Conservation (phyloP, 1,139 yeast species). For the Entelexis paramagnoliae region DNA sequence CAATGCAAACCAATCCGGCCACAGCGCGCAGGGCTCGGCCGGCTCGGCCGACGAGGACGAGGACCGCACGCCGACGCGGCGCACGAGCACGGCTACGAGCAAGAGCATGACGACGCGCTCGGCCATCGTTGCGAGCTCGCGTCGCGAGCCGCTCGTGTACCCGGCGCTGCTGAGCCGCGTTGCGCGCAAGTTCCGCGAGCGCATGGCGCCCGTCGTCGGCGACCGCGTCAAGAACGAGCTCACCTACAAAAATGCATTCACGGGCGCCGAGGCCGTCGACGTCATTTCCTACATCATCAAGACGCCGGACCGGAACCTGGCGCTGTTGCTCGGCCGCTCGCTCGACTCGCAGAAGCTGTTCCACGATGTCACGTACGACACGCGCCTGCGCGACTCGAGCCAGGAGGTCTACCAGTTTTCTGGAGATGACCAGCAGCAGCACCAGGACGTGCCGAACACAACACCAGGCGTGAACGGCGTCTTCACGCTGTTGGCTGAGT, state of each 20-base stretch:
- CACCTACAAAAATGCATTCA: conserved; percentile 86
- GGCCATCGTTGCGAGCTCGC: conserved; percentile 38
- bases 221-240: conserved; percentile 89
- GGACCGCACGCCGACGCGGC: conserved; percentile 19
- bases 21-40: background rate
- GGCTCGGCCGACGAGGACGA: conserved; percentile 10
- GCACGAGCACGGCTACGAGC: conserved; percentile 23
- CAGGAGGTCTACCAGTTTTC: conserved; percentile 81
- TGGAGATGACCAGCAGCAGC: conserved; percentile 6
- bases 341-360: conserved; percentile 89
- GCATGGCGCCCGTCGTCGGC: conserved; percentile 46
- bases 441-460: conserved; percentile 18
- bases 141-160: conserved; percentile 58
- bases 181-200: conserved; percentile 65
- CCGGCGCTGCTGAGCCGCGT: conserved; percentile 85
- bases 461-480: conserved; percentile 56
- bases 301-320: conserved; percentile 85
- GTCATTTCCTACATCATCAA: conserved; percentile 72
- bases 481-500: conserved; percentile 81
- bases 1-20: background rate
- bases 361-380: conserved; percentile 94
- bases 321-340: conserved; percentile 78
- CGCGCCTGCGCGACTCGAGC: conserved; percentile 75
- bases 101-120: conserved; percentile 27
- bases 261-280: conserved; percentile 92